These are phyloP conservation scores for Chloris gayana DNA, from an alignment of 176 grass and related monocot genomes.

Conservation along the genomic window DNA sequence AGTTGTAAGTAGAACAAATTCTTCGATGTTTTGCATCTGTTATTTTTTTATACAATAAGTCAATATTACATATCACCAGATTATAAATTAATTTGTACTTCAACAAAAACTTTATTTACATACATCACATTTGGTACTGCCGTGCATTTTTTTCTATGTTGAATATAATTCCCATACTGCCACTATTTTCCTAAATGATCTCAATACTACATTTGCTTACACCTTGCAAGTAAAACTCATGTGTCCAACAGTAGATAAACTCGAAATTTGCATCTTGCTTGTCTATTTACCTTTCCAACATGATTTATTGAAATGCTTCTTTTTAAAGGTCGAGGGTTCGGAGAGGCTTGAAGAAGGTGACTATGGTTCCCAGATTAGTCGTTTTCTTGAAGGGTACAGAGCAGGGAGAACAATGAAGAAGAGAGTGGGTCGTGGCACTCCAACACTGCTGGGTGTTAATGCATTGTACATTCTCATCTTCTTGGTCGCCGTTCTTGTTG, in stretches of 20 bases:
- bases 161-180: neutral
- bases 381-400: conserved; percentile 78
- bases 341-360: conserved; percentile 69
- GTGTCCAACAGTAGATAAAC: neutral
- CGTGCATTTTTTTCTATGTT: conserved; percentile 8
- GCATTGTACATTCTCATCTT: conserved; percentile 59
- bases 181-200: neutral
- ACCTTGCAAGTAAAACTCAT: neutral
- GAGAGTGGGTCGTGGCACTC: conserved; percentile 43
- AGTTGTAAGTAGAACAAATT: conserved; percentile 57
- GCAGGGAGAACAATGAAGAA: conserved; percentile 69
- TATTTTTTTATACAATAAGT: neutral
- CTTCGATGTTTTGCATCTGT: neutral
- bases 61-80: neutral
- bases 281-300: neutral
- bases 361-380: conserved; percentile 73
- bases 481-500: conserved; percentile 50
- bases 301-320: conserved; percentile 10
- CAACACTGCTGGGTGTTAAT: conserved; percentile 51
- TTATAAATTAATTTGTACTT: neutral
- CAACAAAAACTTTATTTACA: neutral
- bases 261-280: conserved; percentile 9
- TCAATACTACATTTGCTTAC: neutral
- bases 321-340: conserved; percentile 63
- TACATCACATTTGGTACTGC: neutral